Conservation (phyloP, 371 early-diverging fungal species). For the Syncephalastrum monosporum region DNA sequence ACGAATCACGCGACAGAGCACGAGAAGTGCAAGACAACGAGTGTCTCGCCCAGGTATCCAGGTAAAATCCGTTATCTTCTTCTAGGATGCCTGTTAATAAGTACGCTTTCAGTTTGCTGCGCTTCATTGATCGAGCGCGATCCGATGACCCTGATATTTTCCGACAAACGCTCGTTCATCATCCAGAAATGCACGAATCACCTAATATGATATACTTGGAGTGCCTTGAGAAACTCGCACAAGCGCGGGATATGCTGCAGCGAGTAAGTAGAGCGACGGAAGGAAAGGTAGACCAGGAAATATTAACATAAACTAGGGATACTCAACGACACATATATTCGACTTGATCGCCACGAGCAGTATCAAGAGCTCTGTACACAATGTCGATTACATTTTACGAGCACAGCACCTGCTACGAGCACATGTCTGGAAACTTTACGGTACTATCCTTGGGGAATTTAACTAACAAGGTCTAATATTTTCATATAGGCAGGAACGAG, state of each 20-base stretch:
- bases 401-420: constrained; percentile 18
- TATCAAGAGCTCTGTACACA: constrained; percentile 14
- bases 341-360: neutral
- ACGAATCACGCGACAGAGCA: constrained; percentile 37
- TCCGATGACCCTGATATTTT: constrained; percentile 3
- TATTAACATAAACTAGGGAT: constrained; percentile 1
- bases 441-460: constrained; percentile 8
- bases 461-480: neutral
- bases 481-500: constrained; percentile 14
- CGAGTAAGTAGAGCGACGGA: constrained; percentile 1
- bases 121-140: constrained; percentile 12
- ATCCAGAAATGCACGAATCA: constrained; percentile 4
- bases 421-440: constrained; percentile 26
- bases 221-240: constrained; percentile 10
- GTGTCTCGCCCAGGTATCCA: constrained; percentile 37
- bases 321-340: neutral
- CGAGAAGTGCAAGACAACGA: constrained; percentile 31
- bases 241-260: constrained; percentile 19
- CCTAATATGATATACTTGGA: constrained; percentile 17
- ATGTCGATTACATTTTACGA: constrained; percentile 22
- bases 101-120: constrained; percentile 13
- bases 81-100: neutral
- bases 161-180: no score
- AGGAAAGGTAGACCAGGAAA: neutral
- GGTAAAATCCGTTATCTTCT: constrained; percentile 11